Base-by-base conservation (phyloP, 2,329 filamentous ascomycete genomes). In the Xylaria sp. region DNA sequence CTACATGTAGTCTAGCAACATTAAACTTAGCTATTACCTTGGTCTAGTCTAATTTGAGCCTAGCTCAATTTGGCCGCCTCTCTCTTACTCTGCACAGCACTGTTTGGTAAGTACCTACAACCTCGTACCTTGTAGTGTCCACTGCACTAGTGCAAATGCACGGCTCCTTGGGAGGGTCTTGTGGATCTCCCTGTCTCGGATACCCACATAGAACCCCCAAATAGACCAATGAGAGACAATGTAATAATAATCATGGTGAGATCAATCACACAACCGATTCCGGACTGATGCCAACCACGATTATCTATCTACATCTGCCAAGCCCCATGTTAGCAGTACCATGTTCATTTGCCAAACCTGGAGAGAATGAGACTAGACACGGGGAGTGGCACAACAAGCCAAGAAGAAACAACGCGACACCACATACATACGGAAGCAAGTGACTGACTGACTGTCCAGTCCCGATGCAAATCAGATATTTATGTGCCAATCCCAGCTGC, bases 221-320 rank as follows among this genome's bases (percentile, higher is more conserved):
- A 39, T 15, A 1, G 10, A 23, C 70, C 68, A 72, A 72, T 72
- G 18, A 60, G 20, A 56, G 18, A 15, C 6, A 18, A 13, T 31
- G 56, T 28, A 71, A 72, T 72, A 59, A 72, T 72, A 72, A 72
- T 72, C 68, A 58, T 28, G 39, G 54, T 23, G 8, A 28, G 61
- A 51, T 66, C 57, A 66, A 63, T 65, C 54, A 67, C 59, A 49
- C 57, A 54, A 39, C 60, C 66, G 59, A 52, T 49, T 52, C 59
- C 62, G 69, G 59, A 56, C 62, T 62, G 62, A 66, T 59, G 62
- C 64, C 57, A 49, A 49, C 43, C 54, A 63, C 54, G 48, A 62
- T 39, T 61, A 59, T 49, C 55, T 64, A 54, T 23, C 39, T 39
- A 64, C 65, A 68, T 59, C 52, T 60, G 67, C 59, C 67, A 65